Conservation (phyloP, 2,329 filamentous ascomycete genomes). For the Sarocladium oryzae region DNA sequence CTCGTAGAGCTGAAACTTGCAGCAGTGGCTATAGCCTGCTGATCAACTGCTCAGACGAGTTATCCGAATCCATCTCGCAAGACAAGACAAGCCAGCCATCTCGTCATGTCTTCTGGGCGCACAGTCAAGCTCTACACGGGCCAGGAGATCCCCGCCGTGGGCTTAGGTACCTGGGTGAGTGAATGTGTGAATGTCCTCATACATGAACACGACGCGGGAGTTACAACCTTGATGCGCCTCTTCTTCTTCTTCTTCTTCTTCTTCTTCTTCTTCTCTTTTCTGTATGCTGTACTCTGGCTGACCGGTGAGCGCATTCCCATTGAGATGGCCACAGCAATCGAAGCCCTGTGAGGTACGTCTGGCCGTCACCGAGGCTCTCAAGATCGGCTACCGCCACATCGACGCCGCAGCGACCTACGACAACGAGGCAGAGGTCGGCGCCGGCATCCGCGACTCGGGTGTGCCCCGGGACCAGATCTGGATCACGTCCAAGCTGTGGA, state of each 20-base stretch:
- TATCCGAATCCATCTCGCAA: too few relatives aligned
- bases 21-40: too few relatives aligned
- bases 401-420: slow-evolving; percentile 42
- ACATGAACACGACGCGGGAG: too few relatives aligned
- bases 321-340: slow-evolving; percentile 5
- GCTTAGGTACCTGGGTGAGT: slow-evolving; percentile 27
- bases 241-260: too few relatives aligned
- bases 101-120: slow-evolving; percentile 18
- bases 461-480: slow-evolving; percentile 35
- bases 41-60: too few relatives aligned
- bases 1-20: too few relatives aligned
- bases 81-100: background rate
- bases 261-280: too few relatives aligned
- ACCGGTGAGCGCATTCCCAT: background rate
- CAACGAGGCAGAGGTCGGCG: slow-evolving; percentile 37
- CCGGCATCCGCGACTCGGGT: slow-evolving; percentile 32
- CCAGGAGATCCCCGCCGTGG: slow-evolving; percentile 24
- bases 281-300: background rate
- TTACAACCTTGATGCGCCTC: too few relatives aligned
- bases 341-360: slow-evolving; percentile 47
- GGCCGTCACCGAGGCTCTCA: slow-evolving; percentile 35
- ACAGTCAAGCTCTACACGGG: slow-evolving; percentile 25
- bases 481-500: slow-evolving; percentile 57
- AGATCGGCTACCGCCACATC: slow-evolving; percentile 37
- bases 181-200: too few relatives aligned